Percentiles rank a stretch among this genome's conserved stretches.
These are phyloP conservation scores for Zymoseptoria brevis DNA, from an alignment of 2,329 filamentous ascomycete genomes.

Conservation along the genomic window DNA sequence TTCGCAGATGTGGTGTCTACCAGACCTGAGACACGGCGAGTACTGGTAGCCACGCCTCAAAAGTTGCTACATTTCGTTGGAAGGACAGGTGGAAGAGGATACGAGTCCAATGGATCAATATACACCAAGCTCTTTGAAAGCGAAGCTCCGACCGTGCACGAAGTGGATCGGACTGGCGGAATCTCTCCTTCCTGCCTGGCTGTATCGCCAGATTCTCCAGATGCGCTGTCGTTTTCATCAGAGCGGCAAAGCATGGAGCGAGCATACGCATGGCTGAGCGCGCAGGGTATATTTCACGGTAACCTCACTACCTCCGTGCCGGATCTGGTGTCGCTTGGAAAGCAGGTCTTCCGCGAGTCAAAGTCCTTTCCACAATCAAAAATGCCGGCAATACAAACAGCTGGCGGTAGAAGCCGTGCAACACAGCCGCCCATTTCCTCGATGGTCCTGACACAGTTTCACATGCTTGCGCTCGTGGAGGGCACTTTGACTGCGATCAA, in stretches of 20 bases:
- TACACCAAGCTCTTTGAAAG: constrained; percentile 83
- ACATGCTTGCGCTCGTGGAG: constrained; percentile 76
- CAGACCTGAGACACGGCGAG: constrained; percentile 63
- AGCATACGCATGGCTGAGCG: constrained; percentile 83
- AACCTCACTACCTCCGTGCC: constrained; percentile 54
- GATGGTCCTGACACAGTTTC: constrained; percentile 86
- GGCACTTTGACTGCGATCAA: constrained; percentile 79
- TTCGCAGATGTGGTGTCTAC: constrained; percentile 69
- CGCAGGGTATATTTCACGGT: constrained; percentile 83
- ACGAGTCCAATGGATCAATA: constrained; percentile 75
- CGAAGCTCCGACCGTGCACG: constrained; percentile 70
- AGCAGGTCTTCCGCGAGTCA: constrained; percentile 67
- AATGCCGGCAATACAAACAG: constrained; percentile 59
- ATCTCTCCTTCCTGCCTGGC: constrained; percentile 59
- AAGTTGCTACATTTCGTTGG: constrained; percentile 76
- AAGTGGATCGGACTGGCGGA: constrained; percentile 54
- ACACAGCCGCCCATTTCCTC: constrained; percentile 67
- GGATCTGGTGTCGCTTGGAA: constrained; percentile 57
- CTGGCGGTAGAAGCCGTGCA: constrained; percentile 56
- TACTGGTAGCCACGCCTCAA: constrained; percentile 72
- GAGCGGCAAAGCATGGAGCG: constrained; percentile 44
- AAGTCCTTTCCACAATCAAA: constrained; percentile 69
- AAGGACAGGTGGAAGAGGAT: constrained; percentile 60
- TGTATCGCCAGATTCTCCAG: constrained; percentile 63
- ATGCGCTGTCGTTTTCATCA: constrained; percentile 35